Evolutionary conservation across 345 rosid genomes (phyloP).

Genomic region (Syzygium jambos): DNA sequence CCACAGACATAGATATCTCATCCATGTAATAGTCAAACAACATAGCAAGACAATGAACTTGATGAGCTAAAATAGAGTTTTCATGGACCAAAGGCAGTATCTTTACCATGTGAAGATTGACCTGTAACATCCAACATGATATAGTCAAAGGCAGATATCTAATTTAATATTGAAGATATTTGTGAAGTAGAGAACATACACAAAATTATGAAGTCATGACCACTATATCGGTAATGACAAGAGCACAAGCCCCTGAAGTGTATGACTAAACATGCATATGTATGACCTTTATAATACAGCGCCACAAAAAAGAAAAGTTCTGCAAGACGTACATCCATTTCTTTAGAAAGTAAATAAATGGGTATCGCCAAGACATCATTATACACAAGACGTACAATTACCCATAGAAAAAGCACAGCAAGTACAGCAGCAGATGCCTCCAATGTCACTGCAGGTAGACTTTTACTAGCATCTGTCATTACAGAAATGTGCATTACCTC

Average conservation of each 20-base stretch:
- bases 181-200: background rate
- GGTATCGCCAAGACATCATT: background rate
- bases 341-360: background rate
- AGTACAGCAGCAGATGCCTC: background rate
- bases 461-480: background rate
- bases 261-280: background rate
- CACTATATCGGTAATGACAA: background rate
- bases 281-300: background rate
- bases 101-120: slow-evolving; percentile 71
- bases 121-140: slow-evolving; percentile 29
- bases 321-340: background rate
- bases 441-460: background rate
- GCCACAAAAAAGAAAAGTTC: background rate
- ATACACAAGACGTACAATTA: background rate
- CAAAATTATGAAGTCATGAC: background rate
- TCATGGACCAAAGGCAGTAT: slow-evolving; percentile 53
- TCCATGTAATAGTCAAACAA: slow-evolving; percentile 71
- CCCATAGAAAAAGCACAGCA: background rate
- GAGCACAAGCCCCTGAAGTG: background rate
- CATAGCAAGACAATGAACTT: slow-evolving; percentile 71
- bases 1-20: slow-evolving; percentile 38
- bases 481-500: slow-evolving; percentile 38
- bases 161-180: background rate
- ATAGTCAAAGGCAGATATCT: background rate
- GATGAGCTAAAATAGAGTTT: slow-evolving; percentile 57